Evolutionary conservation across 345 rosid genomes (phyloP).

Genomic region (Eucalyptus erythrocorys): DNA sequence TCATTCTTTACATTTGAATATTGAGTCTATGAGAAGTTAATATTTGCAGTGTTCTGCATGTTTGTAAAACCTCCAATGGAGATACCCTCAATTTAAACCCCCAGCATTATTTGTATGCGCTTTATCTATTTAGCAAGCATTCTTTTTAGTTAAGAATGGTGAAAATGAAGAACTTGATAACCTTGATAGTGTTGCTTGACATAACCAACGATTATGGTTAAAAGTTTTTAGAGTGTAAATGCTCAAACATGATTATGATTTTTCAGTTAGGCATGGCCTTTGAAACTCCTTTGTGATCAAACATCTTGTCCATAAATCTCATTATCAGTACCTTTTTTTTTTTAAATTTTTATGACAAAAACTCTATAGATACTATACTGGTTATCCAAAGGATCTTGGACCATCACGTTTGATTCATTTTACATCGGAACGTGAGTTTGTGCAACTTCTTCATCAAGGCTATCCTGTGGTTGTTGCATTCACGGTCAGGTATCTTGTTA

Average conservation of each 20-base stretch:
- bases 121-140: background rate
- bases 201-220: background rate
- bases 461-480: conserved; percentile 78
- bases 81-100: background rate
- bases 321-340: background rate
- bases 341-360: background rate
- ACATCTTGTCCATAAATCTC: background rate
- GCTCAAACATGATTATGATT: background rate
- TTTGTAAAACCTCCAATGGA: background rate
- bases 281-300: background rate
- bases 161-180: background rate
- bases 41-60: background rate
- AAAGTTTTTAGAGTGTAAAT: background rate
- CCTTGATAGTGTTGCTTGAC: background rate
- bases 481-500: conserved; percentile 52
- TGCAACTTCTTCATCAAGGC: conserved; percentile 79
- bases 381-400: conserved; percentile 88
- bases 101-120: background rate
- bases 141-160: background rate
- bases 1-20: background rate
- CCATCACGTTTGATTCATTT: conserved; percentile 72
- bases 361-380: conserved; percentile 60
- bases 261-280: background rate
- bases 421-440: conserved; percentile 86
- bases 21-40: background rate